Evolutionary conservation across 768 basidiomycete genomes (phyloP).

Genomic region (Xerocomus spinulosus): DNA sequence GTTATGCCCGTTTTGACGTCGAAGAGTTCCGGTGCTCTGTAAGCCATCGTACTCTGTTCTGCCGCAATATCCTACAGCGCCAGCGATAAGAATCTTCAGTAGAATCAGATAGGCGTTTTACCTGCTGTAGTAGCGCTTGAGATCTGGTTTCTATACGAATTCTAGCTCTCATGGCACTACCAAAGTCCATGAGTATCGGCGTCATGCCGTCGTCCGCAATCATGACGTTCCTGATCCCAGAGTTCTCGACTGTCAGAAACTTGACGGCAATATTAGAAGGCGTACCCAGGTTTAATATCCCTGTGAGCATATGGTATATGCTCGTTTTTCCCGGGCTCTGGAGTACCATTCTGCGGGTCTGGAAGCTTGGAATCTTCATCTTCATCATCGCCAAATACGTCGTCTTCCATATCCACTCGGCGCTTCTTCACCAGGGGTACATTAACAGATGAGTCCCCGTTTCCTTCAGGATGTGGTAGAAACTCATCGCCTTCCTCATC

Average conservation of each 20-base stretch:
- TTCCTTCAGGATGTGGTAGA: constrained; percentile 72
- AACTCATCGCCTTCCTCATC: constrained; percentile 64
- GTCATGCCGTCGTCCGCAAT: constrained; percentile 80
- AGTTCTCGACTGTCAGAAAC: constrained; percentile 3
- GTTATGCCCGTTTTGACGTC: constrained; percentile 89
- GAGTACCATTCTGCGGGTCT: constrained; percentile 35
- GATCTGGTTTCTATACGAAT: constrained; percentile 77
- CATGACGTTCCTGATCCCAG: constrained; percentile 80
- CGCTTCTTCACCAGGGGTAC: constrained; percentile 61
- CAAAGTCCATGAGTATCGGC: constrained; percentile 98
- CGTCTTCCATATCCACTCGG: constrained; percentile 47
- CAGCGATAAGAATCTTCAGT: not conserved
- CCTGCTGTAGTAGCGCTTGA: constrained; percentile 88
- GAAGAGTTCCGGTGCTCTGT: constrained; percentile 94
- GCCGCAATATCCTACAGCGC: constrained; percentile 80
- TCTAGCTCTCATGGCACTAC: constrained; percentile 83
- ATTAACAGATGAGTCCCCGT: constrained; percentile 40
- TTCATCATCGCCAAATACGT: constrained; percentile 79
- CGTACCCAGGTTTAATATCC: constrained; percentile 94
- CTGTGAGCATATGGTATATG: constrained; percentile 91
- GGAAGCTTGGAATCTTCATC: constrained; percentile 54
- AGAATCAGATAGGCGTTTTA: constrained; percentile 26
- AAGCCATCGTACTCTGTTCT: constrained; percentile 98
- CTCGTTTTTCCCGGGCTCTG: constrained; percentile 40
- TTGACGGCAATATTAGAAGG: constrained; percentile 7